Evolutionary conservation across 164 flowering plant species (phyloP).

Genomic region (Brasenia schreberi): DNA sequence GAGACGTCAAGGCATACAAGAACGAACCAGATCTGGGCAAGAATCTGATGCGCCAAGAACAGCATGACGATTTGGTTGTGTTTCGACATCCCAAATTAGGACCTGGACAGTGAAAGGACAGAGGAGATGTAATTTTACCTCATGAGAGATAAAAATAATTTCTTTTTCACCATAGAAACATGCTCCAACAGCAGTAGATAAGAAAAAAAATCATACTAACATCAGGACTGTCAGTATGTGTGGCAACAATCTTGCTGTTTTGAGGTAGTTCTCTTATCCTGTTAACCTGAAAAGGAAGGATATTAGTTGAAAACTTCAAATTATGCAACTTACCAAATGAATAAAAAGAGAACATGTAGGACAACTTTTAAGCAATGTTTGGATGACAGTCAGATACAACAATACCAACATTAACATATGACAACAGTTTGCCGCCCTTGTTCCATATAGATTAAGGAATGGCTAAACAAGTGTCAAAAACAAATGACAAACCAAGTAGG

Average conservation of each 20-base stretch:
- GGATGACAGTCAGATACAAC: too few relatives aligned
- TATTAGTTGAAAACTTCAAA: too few relatives aligned
- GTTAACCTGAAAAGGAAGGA: slow-evolving; percentile 54
- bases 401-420: neutral
- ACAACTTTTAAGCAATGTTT: too few relatives aligned
- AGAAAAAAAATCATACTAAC: neutral
- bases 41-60: slow-evolving; percentile 74
- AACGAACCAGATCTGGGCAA: slow-evolving; percentile 63
- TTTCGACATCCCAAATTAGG: slow-evolving; percentile 90
- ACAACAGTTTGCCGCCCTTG: neutral
- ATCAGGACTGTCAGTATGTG: slow-evolving; percentile 94
- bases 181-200: neutral
- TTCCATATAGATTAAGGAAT: neutral
- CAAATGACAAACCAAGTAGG: too few relatives aligned
- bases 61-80: slow-evolving; percentile 93
- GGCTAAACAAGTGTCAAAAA: too few relatives aligned
- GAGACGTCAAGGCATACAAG: too few relatives aligned
- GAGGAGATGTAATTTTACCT: too few relatives aligned
- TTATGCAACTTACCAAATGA: too few relatives aligned
- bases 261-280: slow-evolving; percentile 94
- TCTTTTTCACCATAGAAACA: neutral
- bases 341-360: too few relatives aligned
- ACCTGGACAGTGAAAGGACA: slow-evolving; percentile 27
- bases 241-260: slow-evolving; percentile 79
- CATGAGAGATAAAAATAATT: too few relatives aligned